Evolutionary conservation across 192 early-diverging fungal species (phyloP), one percentile per base, ranked within the genome.

Genomic region (Irineochytrium annulatum): DNA sequence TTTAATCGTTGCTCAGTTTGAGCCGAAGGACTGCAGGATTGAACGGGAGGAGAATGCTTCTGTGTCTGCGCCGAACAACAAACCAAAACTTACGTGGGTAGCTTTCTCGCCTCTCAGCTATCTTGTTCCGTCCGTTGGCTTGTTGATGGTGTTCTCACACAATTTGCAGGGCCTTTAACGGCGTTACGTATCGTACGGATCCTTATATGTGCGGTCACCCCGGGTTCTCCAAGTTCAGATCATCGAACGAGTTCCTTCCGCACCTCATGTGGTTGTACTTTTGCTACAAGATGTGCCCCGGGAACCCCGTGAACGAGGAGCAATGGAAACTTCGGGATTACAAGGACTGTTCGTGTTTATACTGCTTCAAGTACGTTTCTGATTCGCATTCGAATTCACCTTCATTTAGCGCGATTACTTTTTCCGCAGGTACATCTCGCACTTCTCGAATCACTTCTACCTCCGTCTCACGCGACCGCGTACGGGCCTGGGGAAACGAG

Each of bases 161-260:
- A n/a, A n/a, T n/a, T n/a, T n/a, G n/a, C n/a, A n/a, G n/a, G 1
- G 17, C 26, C 52, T 37, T 52, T 41, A 37, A 19, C 3, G 52
- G 52, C 8, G 34, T 31, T 8, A 19, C 14, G 39, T 33, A 55
- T 11, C 62, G 62, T 6, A 14, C 30, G 3, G 62, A 64, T 46
- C 62, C 62, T 16, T 64, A 64, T 31, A 13, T 64, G 22, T 41
- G n/a, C 39, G 62, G 62, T 14, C 62, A 64, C 45, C 62, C 62
- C 4, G 52, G 52, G 17, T 14, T 30, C 17, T 34, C 37, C 30
- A 64, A 57, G 43, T 64, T 64, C 39, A 13, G 62, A 29, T 64
- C 62, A 16, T 3, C 41, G 6, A 43, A 57, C 28, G 62, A 64
- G 56, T n/a, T 56, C 20, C 52, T 31, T 29, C 62, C 62, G 1